Conservation (phyloP, 2,329 filamentous ascomycete genomes). For the Thermomyces lanuginosus region DNA sequence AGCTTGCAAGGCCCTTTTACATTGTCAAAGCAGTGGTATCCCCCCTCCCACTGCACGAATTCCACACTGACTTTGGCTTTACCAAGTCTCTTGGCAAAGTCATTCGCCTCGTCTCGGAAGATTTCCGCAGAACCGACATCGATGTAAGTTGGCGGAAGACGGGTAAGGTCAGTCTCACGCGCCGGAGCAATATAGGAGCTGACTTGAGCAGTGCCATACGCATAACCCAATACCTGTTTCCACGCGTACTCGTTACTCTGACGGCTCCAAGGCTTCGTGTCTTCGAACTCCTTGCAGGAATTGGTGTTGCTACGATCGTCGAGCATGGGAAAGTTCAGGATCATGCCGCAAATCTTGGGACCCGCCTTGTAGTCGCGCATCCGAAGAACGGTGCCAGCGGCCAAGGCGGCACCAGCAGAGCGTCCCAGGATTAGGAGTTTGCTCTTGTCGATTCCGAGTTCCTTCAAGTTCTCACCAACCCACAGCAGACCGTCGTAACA, state of each 20-base stretch:
- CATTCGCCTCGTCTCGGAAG: slow-evolving; percentile 4
- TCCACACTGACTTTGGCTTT: slow-evolving; percentile 1
- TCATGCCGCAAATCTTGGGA: slow-evolving; percentile 8
- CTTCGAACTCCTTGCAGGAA: slow-evolving; percentile 7
- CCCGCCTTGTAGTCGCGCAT: slow-evolving; percentile 8
- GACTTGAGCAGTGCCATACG: background rate
- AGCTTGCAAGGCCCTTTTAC: too few relatives aligned
- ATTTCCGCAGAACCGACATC: slow-evolving; percentile 4
- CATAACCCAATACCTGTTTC: slow-evolving; percentile 1
- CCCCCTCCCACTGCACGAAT: slow-evolving; percentile 3
- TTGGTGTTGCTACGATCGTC: slow-evolving; percentile 6
- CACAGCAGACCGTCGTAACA: slow-evolving; percentile 49
- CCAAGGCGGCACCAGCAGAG: slow-evolving; percentile 41
- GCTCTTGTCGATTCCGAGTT: slow-evolving; percentile 41
- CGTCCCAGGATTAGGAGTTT: slow-evolving; percentile 47
- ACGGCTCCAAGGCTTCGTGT: too few relatives aligned
- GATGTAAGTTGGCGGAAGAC: slow-evolving; percentile 4
- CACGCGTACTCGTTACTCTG: too few relatives aligned
- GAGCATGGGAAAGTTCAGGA: slow-evolving; percentile 9
- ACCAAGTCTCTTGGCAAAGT: slow-evolving; percentile 2
- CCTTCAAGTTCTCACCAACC: slow-evolving; percentile 38
- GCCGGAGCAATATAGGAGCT: slow-evolving; percentile 2
- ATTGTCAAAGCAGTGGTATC: too few relatives aligned
- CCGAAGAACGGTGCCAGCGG: slow-evolving; percentile 10
- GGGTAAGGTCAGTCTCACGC: slow-evolving; percentile 1